These are phyloP conservation scores for Tetrahymena elliotti DNA, from an alignment of 73 alveolate genomes.

Conservation along the genomic window DNA sequence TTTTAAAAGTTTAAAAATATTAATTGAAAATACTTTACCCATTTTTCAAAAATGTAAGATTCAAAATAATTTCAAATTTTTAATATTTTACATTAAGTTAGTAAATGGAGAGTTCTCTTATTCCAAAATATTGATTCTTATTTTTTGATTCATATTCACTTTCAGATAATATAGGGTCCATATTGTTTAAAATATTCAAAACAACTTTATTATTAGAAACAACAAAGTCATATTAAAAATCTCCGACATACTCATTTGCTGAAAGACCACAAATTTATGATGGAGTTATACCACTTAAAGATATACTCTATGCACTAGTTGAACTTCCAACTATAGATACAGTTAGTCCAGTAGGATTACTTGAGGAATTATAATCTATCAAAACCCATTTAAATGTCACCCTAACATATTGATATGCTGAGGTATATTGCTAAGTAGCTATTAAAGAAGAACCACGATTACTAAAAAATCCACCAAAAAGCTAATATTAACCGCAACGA, in stretches of 20 bases:
- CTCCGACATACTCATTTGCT: background rate
- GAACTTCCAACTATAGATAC: background rate
- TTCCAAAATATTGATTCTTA: background rate
- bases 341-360: background rate
- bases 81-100: background rate
- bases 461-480: background rate
- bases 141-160: background rate
- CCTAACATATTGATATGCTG: background rate
- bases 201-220: background rate
- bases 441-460: background rate
- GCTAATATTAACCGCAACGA: background rate
- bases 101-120: background rate
- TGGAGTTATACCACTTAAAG: background rate
- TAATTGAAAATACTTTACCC: too few species aligned
- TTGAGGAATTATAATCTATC: background rate
- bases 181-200: background rate
- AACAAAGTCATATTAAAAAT: background rate
- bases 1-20: too few species aligned
- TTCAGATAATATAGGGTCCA: background rate
- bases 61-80: background rate
- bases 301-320: background rate
- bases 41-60: too few species aligned
- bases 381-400: background rate
- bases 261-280: background rate
- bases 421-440: background rate